A percentile compares a stretch with the other conserved stretches of the same genome.
These are phyloP conservation scores for Paramyrothecium roridum DNA, from an alignment of 2,329 filamentous ascomycete species.

Conservation along the genomic window DNA sequence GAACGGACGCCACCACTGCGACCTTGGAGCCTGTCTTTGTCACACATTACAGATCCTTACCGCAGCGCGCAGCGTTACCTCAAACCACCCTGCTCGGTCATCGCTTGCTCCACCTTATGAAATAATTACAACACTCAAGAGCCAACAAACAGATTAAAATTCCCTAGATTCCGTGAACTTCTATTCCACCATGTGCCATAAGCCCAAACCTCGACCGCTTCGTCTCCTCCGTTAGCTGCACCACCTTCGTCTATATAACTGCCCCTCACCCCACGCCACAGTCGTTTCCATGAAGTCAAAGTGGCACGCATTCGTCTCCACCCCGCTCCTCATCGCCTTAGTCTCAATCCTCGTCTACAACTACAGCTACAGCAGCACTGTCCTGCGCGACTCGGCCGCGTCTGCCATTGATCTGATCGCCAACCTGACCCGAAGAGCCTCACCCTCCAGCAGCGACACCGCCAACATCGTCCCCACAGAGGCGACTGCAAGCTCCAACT, in stretches of 20 bases:
- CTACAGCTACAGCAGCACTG: constrained; percentile 14
- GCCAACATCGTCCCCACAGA: constrained; percentile 6
- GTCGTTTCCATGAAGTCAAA: neutral
- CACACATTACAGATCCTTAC: too few species aligned
- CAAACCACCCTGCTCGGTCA: too few species aligned
- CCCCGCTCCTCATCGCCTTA: neutral
- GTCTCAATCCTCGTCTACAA: neutral
- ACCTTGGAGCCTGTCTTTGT: too few species aligned
- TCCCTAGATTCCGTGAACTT: too few species aligned
- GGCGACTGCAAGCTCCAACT: constrained; percentile 12
- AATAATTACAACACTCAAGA: too few species aligned
- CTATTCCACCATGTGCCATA: too few species aligned
- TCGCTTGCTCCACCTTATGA: too few species aligned
- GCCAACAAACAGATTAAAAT: too few species aligned
- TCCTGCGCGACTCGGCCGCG: constrained; percentile 13
- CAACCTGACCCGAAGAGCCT: constrained; percentile 5
- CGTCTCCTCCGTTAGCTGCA: too few species aligned
- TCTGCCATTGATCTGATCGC: constrained; percentile 12
- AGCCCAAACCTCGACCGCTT: too few species aligned
- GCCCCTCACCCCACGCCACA: neutral
- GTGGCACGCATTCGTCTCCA: neutral
- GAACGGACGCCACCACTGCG: too few species aligned
- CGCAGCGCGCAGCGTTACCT: too few species aligned
- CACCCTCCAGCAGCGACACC: constrained; percentile 4
- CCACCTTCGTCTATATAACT: neutral